Evolutionary conservation across 176 grass and related monocot genomes (phyloP).

Genomic region (Chloris gayana): DNA sequence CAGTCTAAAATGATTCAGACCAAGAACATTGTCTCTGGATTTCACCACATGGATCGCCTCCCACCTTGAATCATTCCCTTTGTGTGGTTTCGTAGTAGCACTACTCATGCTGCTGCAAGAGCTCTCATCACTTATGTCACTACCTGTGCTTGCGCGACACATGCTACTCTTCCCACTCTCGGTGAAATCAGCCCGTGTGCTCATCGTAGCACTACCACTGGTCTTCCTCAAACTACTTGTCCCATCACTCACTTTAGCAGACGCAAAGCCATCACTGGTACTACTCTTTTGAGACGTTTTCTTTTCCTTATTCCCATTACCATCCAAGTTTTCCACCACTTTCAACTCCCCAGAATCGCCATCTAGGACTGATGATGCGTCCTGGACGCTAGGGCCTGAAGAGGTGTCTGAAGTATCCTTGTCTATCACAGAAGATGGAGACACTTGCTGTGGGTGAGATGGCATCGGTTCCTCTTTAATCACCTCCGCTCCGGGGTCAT

Average conservation of each 20-base stretch:
- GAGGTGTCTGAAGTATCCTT: constrained; percentile 40
- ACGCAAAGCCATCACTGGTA: constrained; percentile 71
- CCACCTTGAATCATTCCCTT: constrained; percentile 87
- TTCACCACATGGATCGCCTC: constrained; percentile 75
- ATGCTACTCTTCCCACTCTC: constrained; percentile 94
- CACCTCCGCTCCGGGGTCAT: constrained; percentile 8
- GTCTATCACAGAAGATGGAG: constrained; percentile 42
- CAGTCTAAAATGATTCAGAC: constrained; percentile 79
- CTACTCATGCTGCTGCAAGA: constrained; percentile 84
- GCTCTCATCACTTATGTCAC: constrained; percentile 76
- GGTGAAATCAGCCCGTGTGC: constrained; percentile 58
- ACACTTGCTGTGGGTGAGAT: constrained; percentile 36
- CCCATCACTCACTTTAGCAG: constrained; percentile 88
- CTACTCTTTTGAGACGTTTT: constrained; percentile 73
- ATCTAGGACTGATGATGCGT: constrained; percentile 33
- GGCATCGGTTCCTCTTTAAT: constrained; percentile 9
- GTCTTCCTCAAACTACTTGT: constrained; percentile 75
- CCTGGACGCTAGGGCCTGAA: constrained; percentile 28
- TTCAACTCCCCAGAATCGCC: constrained; percentile 54
- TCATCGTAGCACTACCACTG: constrained; percentile 66
- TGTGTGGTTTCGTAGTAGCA: constrained; percentile 77
- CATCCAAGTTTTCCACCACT: constrained; percentile 42
- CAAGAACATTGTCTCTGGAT: constrained; percentile 63
- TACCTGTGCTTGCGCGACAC: constrained; percentile 69
- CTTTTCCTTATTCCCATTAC: constrained; percentile 67